Percentiles rank a stretch among this genome's conserved stretches.
Evolutionary conservation across 2,329 filamentous ascomycete species (phyloP).

Genomic region (Moelleriella libera): DNA sequence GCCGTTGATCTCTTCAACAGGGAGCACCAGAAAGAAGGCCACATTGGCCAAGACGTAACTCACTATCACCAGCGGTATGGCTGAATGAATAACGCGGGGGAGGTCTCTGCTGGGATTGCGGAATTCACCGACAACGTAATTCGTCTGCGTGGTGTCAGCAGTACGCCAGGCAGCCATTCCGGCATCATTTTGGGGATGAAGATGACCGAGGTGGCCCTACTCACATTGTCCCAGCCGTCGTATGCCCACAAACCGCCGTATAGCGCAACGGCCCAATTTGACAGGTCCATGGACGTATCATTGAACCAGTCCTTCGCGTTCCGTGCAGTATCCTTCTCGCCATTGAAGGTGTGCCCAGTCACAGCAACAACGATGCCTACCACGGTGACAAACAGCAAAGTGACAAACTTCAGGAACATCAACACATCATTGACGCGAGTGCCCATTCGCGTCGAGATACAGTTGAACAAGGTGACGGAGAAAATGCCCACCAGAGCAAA

Average conservation of each 20-base stretch:
- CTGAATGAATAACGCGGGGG: conserved; percentile 88
- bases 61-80: conserved; percentile 85
- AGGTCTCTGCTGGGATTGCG: conserved; percentile 81
- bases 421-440: conserved; percentile 81
- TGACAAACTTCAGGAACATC: conserved; percentile 95
- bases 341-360: conserved; percentile 69
- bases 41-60: conserved; percentile 86
- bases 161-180: neutral
- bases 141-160: conserved; percentile 45
- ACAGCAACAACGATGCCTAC: conserved; percentile 79
- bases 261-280: conserved; percentile 81
- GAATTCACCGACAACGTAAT: conserved; percentile 96
- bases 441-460: conserved; percentile 76
- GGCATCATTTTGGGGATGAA: neutral
- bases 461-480: conserved; percentile 73
- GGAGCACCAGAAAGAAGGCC: conserved; percentile 87
- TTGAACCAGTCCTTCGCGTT: conserved; percentile 81
- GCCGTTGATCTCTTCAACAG: conserved; percentile 63
- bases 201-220: conserved; percentile 15
- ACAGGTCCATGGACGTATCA: conserved; percentile 64
- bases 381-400: conserved; percentile 72
- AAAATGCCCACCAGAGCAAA: conserved; percentile 68
- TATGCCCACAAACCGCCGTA: conserved; percentile 97
- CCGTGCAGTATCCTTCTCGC: conserved; percentile 70
- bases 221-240: conserved; percentile 96